Base-by-base conservation (phyloP, 2,329 filamentous ascomycete genomes). In the Colletotrichum navitas region DNA sequence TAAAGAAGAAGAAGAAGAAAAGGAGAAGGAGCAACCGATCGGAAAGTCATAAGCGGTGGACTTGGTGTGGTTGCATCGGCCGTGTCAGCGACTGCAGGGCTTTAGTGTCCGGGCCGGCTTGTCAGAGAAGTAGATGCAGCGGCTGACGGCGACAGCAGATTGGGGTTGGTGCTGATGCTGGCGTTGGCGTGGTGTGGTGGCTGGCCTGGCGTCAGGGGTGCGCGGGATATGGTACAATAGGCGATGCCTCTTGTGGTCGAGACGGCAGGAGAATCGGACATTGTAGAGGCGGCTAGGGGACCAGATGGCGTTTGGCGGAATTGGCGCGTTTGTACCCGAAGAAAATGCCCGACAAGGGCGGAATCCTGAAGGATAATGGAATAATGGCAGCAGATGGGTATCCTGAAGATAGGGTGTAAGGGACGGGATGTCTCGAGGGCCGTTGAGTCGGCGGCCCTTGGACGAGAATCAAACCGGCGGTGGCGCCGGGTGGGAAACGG, bases 71-170 rank as follows among this genome's bases (percentile, higher is more conserved):
- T 41, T 39, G 26, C 49, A 45, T 60, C 54, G 47, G 52, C 24
- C 34, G 54, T 47, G 60, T 61, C 59, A 64, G 65, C 65, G 60
- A 41, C 43, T 21, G 43, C 45, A 55, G 55, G 63, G 66, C 41
- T 29, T 24, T 47, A 3, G 54, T 52, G 69, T 63, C 63, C 66
- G 60, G 69, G 63, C 69, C 59, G 45, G 54, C 69, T 45, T 72
- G 69, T 72, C 69, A 69, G 60, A 59, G 36, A 72, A 34, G 47
- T 55, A 69, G 59, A 43, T 71, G 65, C 68, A 71, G 68, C 68
- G 65, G 68, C 59, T 68, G 65, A 68, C 54, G 59, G 68, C 68
- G 64, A 66, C 29, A 68, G 18, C 54, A 63, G 52, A 60, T 64
- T 72, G 47, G 47, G 65, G 54, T 64, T 72, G 65, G 54, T 59